Conservation (phyloP, 1,284 basidiomycete species). For the Veloboletus limbatus region DNA sequence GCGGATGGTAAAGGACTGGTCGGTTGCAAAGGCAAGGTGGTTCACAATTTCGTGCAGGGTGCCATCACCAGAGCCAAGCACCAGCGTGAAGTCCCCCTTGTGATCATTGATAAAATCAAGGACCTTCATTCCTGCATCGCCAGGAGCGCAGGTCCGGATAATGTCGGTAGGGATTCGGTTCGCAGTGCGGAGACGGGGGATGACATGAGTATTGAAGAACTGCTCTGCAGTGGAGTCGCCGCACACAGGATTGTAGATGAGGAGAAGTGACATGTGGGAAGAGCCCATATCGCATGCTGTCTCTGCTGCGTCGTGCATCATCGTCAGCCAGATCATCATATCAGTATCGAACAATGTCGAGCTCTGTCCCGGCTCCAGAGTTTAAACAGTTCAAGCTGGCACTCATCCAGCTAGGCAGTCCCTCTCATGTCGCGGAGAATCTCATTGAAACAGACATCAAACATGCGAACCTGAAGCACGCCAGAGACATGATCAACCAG, state of each 20-base stretch:
- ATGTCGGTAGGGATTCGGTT: conserved; percentile 40
- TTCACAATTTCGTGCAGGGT: conserved; percentile 86
- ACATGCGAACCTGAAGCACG: conserved; percentile 73
- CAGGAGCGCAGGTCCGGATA: conserved; percentile 48
- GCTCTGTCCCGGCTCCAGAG: conserved; percentile 32
- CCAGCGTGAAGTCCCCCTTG: conserved; percentile 41
- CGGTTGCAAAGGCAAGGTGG: conserved; percentile 40
- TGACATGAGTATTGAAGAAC: conserved; percentile 58
- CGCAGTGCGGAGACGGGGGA: conserved; percentile 58
- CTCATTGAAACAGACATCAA: conserved; percentile 42
- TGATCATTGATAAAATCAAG: conserved; percentile 38
- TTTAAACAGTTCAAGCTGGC: conserved; percentile 81
- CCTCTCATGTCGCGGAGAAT: conserved; percentile 46
- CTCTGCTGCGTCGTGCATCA: conserved; percentile 13
- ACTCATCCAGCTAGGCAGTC: conserved; percentile 79
- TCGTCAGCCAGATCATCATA: conserved; percentile 2
- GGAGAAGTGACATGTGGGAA: too few species aligned
- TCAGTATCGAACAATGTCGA: conserved; percentile 27
- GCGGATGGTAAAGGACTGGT: conserved; percentile 31
- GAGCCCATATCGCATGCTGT: conserved; percentile 20
- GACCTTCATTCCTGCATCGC: conserved; percentile 60
- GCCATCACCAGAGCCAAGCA: conserved; percentile 87
- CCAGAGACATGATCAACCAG: conserved; percentile 71
- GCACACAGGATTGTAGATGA: conserved; percentile 51
- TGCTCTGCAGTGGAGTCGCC: conserved; percentile 41